Percentiles rank a stretch among this genome's conserved stretches.
Conservation (phyloP, 345 rosid species). For the Kandelia obovata region DNA sequence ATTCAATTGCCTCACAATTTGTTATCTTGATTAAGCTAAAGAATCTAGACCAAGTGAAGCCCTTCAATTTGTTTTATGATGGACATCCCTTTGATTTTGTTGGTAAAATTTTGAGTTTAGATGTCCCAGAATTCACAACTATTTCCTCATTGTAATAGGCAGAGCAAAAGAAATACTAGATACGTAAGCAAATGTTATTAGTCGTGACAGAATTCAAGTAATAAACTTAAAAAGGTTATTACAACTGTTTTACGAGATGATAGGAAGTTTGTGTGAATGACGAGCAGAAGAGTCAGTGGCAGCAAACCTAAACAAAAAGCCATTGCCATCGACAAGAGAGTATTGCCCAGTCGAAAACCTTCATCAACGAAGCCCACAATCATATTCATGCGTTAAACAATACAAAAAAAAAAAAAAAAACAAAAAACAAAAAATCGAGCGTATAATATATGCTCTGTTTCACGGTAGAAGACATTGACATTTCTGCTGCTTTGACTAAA, state of each 20-base stretch:
- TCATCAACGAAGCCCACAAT: conserved; percentile 27
- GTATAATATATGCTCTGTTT: too few species aligned
- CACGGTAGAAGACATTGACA: too few species aligned
- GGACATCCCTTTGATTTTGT: too few species aligned
- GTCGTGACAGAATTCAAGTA: too few species aligned
- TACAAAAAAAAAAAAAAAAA: too few species aligned
- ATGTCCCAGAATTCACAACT: too few species aligned
- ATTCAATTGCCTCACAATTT: background rate
- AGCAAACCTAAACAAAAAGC: conserved; percentile 44
- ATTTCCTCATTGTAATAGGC: background rate
- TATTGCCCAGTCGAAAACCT: conserved; percentile 44
- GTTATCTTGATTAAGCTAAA: background rate
- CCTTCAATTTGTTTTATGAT: too few species aligned
- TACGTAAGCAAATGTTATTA: too few species aligned
- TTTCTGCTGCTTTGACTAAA: background rate
- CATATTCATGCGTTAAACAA: background rate
- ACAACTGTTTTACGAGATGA: background rate
- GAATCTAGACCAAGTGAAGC: too few species aligned
- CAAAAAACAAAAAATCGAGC: too few species aligned
- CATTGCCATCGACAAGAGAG: conserved; percentile 29
- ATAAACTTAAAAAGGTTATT: background rate
- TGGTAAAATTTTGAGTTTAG: too few species aligned
- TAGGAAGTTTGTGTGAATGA: background rate
- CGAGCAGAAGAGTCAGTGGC: conserved; percentile 3
- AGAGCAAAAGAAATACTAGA: conserved; percentile 1